These are phyloP conservation scores for Xylaria bambusicola DNA, from an alignment of 495 filamentous ascomycete genomes.

Conservation along the genomic window DNA sequence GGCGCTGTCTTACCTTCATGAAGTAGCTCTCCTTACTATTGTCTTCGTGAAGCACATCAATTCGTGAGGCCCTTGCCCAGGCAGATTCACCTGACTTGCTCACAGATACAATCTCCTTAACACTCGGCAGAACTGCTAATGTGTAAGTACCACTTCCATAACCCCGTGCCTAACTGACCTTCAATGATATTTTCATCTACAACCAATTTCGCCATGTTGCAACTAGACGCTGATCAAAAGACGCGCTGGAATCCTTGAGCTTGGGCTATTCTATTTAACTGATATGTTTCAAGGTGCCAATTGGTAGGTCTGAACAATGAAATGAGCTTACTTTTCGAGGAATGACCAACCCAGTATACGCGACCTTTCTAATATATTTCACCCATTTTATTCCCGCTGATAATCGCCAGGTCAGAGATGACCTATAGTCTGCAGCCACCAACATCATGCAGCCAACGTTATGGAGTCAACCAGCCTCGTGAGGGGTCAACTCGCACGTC, in stretches of 20 bases:
- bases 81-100: conserved; percentile 22
- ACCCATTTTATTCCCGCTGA: neutral
- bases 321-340: neutral
- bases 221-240: conserved; percentile 3
- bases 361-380: conserved; percentile 2
- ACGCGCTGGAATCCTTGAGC: neutral
- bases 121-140: conserved; percentile 26
- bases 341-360: neutral
- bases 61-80: conserved; percentile 29
- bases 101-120: conserved; percentile 21
- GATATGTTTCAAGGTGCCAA: neutral
- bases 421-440: conserved; percentile 2
- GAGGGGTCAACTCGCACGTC: neutral
- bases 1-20: conserved; percentile 25
- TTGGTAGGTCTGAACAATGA: neutral
- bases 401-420: neutral
- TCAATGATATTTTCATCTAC: conserved; percentile 9
- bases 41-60: conserved; percentile 23
- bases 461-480: neutral
- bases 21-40: conserved; percentile 32
- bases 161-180: conserved; percentile 7
- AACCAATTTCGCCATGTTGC: conserved; percentile 3
- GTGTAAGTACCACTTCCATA: conserved; percentile 11
- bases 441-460: too few relatives aligned
- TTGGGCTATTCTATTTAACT: neutral